Percentiles rank a stretch among this genome's conserved stretches.
Conservation (phyloP, 331 rosid species). For the Arachis monticola region DNA sequence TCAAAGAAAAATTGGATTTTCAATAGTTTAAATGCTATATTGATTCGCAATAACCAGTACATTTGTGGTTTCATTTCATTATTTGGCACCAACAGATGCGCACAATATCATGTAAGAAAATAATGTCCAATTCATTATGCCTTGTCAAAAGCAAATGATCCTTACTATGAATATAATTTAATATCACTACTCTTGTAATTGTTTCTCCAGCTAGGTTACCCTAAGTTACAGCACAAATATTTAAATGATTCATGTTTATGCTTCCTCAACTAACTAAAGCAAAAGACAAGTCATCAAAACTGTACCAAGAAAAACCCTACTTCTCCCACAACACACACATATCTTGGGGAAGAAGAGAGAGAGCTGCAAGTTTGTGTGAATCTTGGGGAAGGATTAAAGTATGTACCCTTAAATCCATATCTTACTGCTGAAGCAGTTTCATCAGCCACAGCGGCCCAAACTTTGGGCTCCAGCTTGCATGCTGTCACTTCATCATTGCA, state of each 20-base stretch:
- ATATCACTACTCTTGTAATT: not conserved
- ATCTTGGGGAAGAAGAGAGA: not conserved
- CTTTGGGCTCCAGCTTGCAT: slow-evolving; percentile 67
- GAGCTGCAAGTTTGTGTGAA: not conserved
- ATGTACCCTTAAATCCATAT: slow-evolving; percentile 87
- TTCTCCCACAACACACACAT: not conserved
- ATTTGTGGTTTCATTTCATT: slow-evolving; percentile 7
- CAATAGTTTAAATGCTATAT: slow-evolving; percentile 12
- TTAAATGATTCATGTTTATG: slow-evolving; percentile 16
- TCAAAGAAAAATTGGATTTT: slow-evolving; percentile 7
- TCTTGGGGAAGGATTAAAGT: slow-evolving; percentile 18
- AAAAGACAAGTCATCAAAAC: slow-evolving; percentile 24
- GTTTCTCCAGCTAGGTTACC: slow-evolving; percentile 7
- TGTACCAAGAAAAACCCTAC: slow-evolving; percentile 18
- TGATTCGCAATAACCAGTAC: not conserved
- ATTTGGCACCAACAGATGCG: slow-evolving; percentile 27
- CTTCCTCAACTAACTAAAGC: not conserved
- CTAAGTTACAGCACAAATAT: slow-evolving; percentile 11
- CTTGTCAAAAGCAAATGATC: slow-evolving; percentile 13
- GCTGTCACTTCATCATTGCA: slow-evolving; percentile 74
- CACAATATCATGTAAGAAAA: slow-evolving; percentile 29
- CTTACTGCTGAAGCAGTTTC: slow-evolving; percentile 96
- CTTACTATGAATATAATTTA: slow-evolving; percentile 14
- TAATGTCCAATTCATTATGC: slow-evolving; percentile 21
- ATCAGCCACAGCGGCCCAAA: slow-evolving; percentile 95